Evolutionary conservation across 2,329 filamentous ascomycete genomes (phyloP).

Genomic region (Teratosphaeria pseudoeucalypti): DNA sequence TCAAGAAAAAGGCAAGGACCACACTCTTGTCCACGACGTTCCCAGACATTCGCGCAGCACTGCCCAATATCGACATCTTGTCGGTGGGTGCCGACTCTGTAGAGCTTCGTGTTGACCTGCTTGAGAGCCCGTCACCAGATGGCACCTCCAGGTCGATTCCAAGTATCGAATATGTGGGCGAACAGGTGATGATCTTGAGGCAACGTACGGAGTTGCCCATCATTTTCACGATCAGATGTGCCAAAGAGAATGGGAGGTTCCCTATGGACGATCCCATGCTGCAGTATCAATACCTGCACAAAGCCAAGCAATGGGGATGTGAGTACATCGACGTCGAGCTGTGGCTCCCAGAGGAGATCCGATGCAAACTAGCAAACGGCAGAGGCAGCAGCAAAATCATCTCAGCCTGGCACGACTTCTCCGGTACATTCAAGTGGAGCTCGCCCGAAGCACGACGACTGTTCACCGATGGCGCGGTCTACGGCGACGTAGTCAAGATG

Average conservation of each 20-base stretch:
- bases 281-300: conserved; percentile 69
- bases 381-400: conserved; percentile 76
- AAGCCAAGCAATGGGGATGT: conserved; percentile 78
- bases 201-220: conserved; percentile 82
- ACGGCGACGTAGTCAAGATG: conserved; percentile 84
- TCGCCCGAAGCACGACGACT: conserved; percentile 60
- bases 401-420: conserved; percentile 87
- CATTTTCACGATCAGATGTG: conserved; percentile 78
- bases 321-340: conserved; percentile 86
- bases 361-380: conserved; percentile 54
- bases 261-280: conserved; percentile 69
- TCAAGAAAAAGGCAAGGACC: conserved; percentile 67
- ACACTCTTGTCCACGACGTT: conserved; percentile 85
- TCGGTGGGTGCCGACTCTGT: conserved; percentile 80
- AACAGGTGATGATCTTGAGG: conserved; percentile 74
- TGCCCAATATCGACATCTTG: conserved; percentile 77
- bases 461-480: conserved; percentile 60
- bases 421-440: conserved; percentile 73
- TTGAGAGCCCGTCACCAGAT: conserved; percentile 59
- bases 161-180: conserved; percentile 72
- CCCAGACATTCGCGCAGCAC: conserved; percentile 69
- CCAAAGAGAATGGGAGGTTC: conserved; percentile 70
- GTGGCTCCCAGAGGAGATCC: conserved; percentile 70
- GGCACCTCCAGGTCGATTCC: conserved; percentile 56
- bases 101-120: conserved; percentile 71